Base-by-base conservation (phyloP, 331 rosid genomes). In the Quercus tomentella region DNA sequence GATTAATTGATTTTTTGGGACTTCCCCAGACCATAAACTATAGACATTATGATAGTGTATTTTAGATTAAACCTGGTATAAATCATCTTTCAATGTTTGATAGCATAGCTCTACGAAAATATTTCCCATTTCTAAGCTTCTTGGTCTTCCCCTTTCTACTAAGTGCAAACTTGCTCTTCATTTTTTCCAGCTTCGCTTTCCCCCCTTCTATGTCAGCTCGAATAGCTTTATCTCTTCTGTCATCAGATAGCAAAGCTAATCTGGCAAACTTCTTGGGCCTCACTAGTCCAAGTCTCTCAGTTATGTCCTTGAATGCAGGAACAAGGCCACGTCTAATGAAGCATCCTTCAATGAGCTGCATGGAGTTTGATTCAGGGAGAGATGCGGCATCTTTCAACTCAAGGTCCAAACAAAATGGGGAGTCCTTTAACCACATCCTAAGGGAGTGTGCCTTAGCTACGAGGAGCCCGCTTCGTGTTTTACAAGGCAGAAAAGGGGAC, bases 391-490 rank as follows among this genome's bases (percentile, higher is more conserved):
- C 94, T 87, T 91, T 92, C 85, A 94, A 83, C 91, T 94, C 98
- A 7, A 94, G 92, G 87, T 94, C 97, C 80, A 89, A 82, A 84
- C 98, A 95, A 76, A 95, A 95, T 1, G 97, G 92, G 60, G 98
- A 95, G 77, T 95, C 98, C 81, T 92, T 95, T 72, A 94, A 84
- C 98, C 98, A 95, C 98, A 92, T 91, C 73, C 97, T 82, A 54
- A 95, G 97, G 77, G 98, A 92, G 81, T 95, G 97, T 81, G 97
- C 97, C 89, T 92, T 92, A 1, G 98, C 98, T 49, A 95, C 80
- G 35, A 95, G 98, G 78, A 95, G 85, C 0, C 98, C 98, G 2
- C 86, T 82, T 5, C 97, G 79, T 11, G 98, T 92, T 83, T 81
- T 89, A 56, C 98, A 91, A 26, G 98, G 98, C 77, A 92, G 89